A percentile compares a stretch with the other conserved stretches of the same genome.
These are phyloP conservation scores for Mycena rosella DNA, from an alignment of 768 basidiomycete genomes.

Conservation along the genomic window DNA sequence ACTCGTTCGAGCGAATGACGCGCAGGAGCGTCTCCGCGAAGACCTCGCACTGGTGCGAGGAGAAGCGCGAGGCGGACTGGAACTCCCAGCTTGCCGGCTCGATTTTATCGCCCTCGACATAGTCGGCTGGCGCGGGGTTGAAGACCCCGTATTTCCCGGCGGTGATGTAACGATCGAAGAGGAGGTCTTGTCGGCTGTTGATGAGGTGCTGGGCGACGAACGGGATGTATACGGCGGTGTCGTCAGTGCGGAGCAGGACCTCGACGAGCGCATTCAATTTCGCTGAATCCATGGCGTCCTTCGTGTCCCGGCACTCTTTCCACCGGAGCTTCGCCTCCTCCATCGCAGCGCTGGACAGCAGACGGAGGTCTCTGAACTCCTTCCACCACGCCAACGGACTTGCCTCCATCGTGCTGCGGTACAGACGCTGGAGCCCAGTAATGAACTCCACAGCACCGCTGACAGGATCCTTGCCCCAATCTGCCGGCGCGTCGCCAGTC, in stretches of 20 bases:
- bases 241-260: conserved; percentile 29
- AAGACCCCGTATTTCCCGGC: conserved; percentile 32
- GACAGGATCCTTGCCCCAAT: conserved; percentile 23
- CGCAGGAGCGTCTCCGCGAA: conserved; percentile 29
- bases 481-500: conserved; percentile 21
- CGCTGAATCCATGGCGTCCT: conserved; percentile 17
- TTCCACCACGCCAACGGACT: conserved; percentile 33
- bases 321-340: conserved; percentile 24
- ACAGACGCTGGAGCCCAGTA: conserved; percentile 13
- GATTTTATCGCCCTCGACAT: conserved; percentile 19
- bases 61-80: conserved; percentile 22
- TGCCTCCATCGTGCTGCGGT: conserved; percentile 13
- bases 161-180: conserved; percentile 33
- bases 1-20: conserved; percentile 33
- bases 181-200: conserved; percentile 35
- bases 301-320: conserved; percentile 30
- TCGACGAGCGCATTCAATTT: conserved; percentile 33
- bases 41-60: conserved; percentile 37
- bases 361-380: conserved; percentile 35
- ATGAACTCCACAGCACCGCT: conserved; percentile 29
- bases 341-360: conserved; percentile 28
- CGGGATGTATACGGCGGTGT: conserved; percentile 33
- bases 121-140: conserved; percentile 22
- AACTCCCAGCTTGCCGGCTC: conserved; percentile 34
- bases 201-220: conserved; percentile 34